Conservation (phyloP, 2,329 filamentous ascomycete species). For the Pseudogymnoascus sp. region DNA sequence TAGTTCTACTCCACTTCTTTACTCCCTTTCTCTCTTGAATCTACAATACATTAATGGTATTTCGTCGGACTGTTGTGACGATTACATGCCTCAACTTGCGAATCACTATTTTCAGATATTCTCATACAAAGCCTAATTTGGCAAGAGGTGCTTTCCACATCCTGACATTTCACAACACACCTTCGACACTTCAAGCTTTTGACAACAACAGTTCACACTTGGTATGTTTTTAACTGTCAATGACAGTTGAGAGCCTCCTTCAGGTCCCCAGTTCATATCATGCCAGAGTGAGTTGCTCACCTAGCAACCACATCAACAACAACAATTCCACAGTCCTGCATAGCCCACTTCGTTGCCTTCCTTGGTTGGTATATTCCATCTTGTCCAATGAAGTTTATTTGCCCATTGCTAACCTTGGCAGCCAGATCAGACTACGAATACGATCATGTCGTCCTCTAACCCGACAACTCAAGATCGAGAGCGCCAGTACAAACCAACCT, state of each 20-base stretch:
- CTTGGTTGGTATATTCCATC: neutral
- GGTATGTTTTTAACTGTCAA: neutral
- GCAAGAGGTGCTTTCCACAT: neutral
- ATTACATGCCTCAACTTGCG: neutral
- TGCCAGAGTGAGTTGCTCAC: neutral
- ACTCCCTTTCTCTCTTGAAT: too few species aligned
- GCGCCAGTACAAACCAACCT: slow-evolving; percentile 11
- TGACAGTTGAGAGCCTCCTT: neutral
- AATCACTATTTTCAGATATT: neutral
- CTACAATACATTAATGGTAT: neutral
- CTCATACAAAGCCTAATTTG: neutral
- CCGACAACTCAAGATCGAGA: neutral
- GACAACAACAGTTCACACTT: too few species aligned
- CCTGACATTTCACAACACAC: neutral
- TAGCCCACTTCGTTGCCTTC: neutral
- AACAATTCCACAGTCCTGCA: neutral
- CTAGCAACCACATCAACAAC: neutral
- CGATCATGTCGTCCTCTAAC: neutral
- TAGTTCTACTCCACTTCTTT: neutral
- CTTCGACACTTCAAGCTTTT: neutral
- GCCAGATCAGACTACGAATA: neutral
- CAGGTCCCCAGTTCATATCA: neutral
- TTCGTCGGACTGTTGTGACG: neutral
- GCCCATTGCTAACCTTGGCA: neutral
- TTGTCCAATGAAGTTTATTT: neutral